A percentile compares a stretch with the other conserved stretches of the same genome.
Conservation (phyloP, 1,284 basidiomycete species). For the Papiliotrema nemorosa region DNA sequence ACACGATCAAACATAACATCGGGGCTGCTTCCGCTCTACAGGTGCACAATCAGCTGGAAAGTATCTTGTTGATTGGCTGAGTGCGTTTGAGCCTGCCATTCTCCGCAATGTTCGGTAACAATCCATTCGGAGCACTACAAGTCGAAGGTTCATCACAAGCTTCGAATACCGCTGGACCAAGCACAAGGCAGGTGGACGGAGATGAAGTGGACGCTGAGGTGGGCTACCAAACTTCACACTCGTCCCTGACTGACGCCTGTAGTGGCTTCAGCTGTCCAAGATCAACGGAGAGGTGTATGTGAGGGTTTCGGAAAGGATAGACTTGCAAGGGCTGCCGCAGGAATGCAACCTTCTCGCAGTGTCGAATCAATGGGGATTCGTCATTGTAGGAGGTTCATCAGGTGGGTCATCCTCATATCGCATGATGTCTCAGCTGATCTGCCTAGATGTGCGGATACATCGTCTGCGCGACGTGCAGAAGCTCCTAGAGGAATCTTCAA, state of each 20-base stretch:
- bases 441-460: conserved; percentile 39
- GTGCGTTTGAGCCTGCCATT: no score
- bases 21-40: no score
- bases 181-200: conserved; percentile 27
- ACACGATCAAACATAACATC: no score
- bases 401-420: conserved; percentile 25
- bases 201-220: conserved; percentile 44
- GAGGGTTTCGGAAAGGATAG: conserved; percentile 36
- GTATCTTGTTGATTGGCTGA: no score
- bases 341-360: conserved; percentile 49
- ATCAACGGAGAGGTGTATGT: conserved; percentile 48
- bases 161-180: conserved; percentile 15
- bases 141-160: conserved; percentile 17
- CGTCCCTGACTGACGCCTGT: background rate
- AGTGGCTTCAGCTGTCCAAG: conserved; percentile 49
- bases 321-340: conserved; percentile 38
- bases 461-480: conserved; percentile 31
- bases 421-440: background rate
- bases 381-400: conserved; percentile 45
- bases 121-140: conserved; percentile 35
- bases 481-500: conserved; percentile 27
- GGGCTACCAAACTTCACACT: conserved; percentile 6
- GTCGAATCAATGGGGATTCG: conserved; percentile 42
- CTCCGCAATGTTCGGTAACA: conserved; percentile 21
- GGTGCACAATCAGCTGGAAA: no score